phyloP scores from a whole-genome alignment of 1,284 basidiomycete genomes.

The Wallemia hederae region DNA sequence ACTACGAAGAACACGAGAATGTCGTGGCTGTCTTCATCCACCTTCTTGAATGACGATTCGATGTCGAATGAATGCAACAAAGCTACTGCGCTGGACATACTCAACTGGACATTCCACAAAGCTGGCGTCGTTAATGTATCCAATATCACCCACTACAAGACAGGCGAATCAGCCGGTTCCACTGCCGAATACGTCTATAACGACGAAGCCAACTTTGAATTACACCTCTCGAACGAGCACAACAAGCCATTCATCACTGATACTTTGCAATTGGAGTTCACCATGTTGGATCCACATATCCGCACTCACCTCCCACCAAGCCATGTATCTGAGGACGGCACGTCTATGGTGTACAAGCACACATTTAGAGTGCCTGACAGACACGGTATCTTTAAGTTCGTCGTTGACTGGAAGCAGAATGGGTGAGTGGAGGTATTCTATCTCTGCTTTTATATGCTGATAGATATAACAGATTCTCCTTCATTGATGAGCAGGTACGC shows the following conservation, averaged over 20 bases:
- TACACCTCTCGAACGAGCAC: conserved; percentile 22
- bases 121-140: conserved; percentile 50
- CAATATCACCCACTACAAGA: conserved; percentile 36
- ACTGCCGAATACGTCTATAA: conserved; percentile 42
- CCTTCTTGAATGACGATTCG: not conserved
- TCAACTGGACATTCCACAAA: conserved; percentile 77
- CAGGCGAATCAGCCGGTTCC: conserved; percentile 29
- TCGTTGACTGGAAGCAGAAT: conserved; percentile 58
- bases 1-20: not conserved
- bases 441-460: not conserved
- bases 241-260: conserved; percentile 30
- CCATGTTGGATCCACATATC: conserved; percentile 88
- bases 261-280: conserved; percentile 78
- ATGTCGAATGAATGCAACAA: not conserved
- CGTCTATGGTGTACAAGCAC: conserved; percentile 35
- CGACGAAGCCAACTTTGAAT: conserved; percentile 19
- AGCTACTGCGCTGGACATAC: conserved; percentile 25
- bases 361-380: conserved; percentile 68
- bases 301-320: conserved; percentile 37
- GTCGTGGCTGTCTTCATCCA: not conserved
- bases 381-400: conserved; percentile 93
- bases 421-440: conserved; percentile 26
- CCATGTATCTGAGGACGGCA: conserved; percentile 14
- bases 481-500: conserved; percentile 38
- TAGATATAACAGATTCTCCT: conserved; percentile 27